Base-by-base conservation (phyloP, 352 stramenopile genomes). In the Pythium aphanidermatum region DNA sequence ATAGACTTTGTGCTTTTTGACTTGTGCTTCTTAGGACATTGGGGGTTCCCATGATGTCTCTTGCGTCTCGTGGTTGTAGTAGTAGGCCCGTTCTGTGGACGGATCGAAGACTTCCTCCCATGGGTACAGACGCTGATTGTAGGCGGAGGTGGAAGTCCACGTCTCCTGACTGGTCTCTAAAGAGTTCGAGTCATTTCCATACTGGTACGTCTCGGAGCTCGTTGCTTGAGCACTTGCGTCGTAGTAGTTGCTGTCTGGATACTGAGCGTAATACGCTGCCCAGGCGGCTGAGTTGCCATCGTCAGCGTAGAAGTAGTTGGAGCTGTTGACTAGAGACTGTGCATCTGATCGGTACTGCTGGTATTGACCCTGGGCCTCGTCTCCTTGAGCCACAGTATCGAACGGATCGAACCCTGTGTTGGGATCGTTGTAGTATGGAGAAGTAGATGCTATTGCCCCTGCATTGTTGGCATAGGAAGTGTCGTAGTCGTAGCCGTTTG, bases 71-170 rank as follows among this genome's bases (percentile, higher is more conserved):
- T 63, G 68, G 46, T 91, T 88, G 38, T 75, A 66, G 49, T 80
- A 91, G 60, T 86, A 91, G 2, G 45, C 48, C 17, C 71, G 70
- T 12, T 68, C 47, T 3, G 69, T 68, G 33, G 46, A 29, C 2
- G 75, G 63, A 41, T 91, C 74, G 47, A 79, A 86, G 14, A 83
- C 70, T 63, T 87, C 74, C 33, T 78, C 68, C 76, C 74, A 91
- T 34, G 9, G 27, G 19, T 25, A 37, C 29, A 38, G 6, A n/a
- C 16, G 4, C 4, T 1, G n/a, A 8, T 21, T 17, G 2, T 46
- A 29, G 8, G 20, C 19, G 8, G 14, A 12, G 13, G 40, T 28
- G 27, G 21, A 11, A n/a, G 27, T 17, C 16, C 10, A 19, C n/a
- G n/a, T 20, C 33, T 11, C 33, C 10, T 39, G 20, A 10, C 16